Base-by-base conservation (phyloP, 495 filamentous ascomycete genomes). In the Talaromyces nanjingensis region DNA sequence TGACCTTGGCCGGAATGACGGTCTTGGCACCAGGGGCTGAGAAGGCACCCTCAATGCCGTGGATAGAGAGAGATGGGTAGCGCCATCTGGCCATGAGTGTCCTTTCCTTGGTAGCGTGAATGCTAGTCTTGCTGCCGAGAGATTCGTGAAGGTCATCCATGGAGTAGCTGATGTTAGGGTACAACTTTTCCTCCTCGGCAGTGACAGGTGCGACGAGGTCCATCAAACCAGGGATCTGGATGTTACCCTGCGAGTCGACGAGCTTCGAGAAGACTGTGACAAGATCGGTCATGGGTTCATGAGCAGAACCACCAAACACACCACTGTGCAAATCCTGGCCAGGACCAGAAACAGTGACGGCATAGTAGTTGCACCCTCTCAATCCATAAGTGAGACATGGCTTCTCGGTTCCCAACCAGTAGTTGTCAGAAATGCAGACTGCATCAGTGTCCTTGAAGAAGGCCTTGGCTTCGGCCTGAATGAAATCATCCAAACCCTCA, bases 391-490 rank as follows among this genome's bases (percentile, higher is more conserved):
- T 98, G 63, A 99, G 77, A 69, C 96, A 99, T 2, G 96, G 96
- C 77, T 96, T 96, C 83, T 98, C 91, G 6, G 94, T 96, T 37
- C 94, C 94, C 16, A 99, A 88, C 96, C 96, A 99, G 86, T 99
- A 99, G 82, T 99, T 99, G 76, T 99, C 96, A 58, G 91, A 96
- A 70, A 99, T 99, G 81, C 96, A 98, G 20, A 97, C 93, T 5
- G 93, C 96, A 65, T 99, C 96, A 5, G 91, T 86, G 67, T 96
- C 93, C 67, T 89, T 90, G 79, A 99, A 99, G 81, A 85, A 98
- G 62, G 87, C 86, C 79, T 93, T 91, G 67, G 85, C 89, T 77
- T 99, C 96, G 18, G 82, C 86, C 65, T 89, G 81, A 74, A 99
- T 96, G 65, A 97, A 89, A 52, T 97, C 93, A 65, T 99, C 93